Evolutionary conservation across 345 rosid genomes (phyloP), one percentile per base, ranked within the genome.

Genomic region (Dipteronia sinensis): DNA sequence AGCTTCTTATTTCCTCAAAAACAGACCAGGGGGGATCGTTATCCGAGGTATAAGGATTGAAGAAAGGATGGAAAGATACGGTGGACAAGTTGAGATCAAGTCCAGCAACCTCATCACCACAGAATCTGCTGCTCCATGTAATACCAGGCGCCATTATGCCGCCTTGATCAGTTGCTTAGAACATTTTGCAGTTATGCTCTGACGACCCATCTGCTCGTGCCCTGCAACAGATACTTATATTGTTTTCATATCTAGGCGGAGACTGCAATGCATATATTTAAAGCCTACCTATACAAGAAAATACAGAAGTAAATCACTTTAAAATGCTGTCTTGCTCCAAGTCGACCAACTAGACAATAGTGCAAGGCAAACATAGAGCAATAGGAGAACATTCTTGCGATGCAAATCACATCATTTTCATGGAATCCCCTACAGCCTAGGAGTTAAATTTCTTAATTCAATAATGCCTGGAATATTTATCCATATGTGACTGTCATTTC

Each of bases 311-410:
- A 78, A 77, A 67, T 11, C 29, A 59, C 17, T 67, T 34, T 72
- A 4, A 68, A 81, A 73, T 9, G 1, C 2, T 75, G 82, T 76
- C 83, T 62, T 76, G 74, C 72, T 44, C 23, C n/a, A 34, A 38
- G 65, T 38, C 23, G 75, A 61, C 76, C n/a, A n/a, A n/a, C n/a
- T n/a, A n/a, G n/a, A n/a, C n/a, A n/a, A 73, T 53, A 73, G 85
- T 67, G 72, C 82, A 81, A 82, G 51, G 83, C 9, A 10, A 64
- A 56, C 87, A 78, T 81, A 74, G 85, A 77, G 23, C 81, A 83
- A 83, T 81, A 15, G 59, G 42, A 55, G 56, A 12, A 72, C 71
- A 66, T 67, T 79, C 76, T 59, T 67, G 2, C 1, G 46, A 9
- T 42, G 23, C 59, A 47, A 7, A 22, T 53, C 71, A 56, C 10